Evolutionary conservation across 805 yeast genomes (phyloP).

Genomic region (Pichia paraexigua): DNA sequence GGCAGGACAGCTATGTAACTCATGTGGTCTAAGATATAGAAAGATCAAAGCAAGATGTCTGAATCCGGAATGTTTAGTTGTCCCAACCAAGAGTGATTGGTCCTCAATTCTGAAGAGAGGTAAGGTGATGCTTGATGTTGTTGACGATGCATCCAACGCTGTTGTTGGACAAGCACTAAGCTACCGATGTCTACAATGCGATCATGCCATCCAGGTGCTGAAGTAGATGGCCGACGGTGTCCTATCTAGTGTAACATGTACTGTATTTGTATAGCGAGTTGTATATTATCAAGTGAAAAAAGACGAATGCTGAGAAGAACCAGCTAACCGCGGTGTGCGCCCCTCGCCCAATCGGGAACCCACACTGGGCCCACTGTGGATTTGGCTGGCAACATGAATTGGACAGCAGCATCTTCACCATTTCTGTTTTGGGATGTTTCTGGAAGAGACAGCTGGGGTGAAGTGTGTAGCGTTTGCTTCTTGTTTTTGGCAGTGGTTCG

Average conservation of each 20-base stretch:
- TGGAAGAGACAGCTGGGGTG: not conserved
- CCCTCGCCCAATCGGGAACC: too few species aligned
- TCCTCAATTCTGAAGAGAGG: slow-evolving; percentile 75
- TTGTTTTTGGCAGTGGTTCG: not conserved
- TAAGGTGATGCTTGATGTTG: slow-evolving; percentile 25
- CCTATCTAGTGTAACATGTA: too few species aligned
- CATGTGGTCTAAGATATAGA: slow-evolving; percentile 91
- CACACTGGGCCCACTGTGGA: not conserved
- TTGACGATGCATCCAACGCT: slow-evolving; percentile 5
- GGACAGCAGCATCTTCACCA: not conserved
- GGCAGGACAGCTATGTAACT: slow-evolving; percentile 93
- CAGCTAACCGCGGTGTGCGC: not conserved
- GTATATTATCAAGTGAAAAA: not conserved
- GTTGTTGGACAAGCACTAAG: slow-evolving; percentile 12
- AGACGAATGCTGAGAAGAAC: not conserved
- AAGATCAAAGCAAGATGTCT: slow-evolving; percentile 90
- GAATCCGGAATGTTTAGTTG: slow-evolving; percentile 65
- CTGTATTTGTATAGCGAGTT: not conserved
- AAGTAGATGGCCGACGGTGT: too few species aligned
- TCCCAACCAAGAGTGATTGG: slow-evolving; percentile 97
- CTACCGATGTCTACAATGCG: slow-evolving; percentile 54
- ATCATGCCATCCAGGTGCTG: slow-evolving; percentile 42
- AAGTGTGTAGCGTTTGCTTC: not conserved
- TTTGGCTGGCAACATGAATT: not conserved
- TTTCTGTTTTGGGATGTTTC: not conserved